A percentile compares a stretch with the other conserved stretches of the same genome.
Evolutionary conservation across 768 basidiomycete genomes (phyloP).

Genomic region (Boletus coccyginus): DNA sequence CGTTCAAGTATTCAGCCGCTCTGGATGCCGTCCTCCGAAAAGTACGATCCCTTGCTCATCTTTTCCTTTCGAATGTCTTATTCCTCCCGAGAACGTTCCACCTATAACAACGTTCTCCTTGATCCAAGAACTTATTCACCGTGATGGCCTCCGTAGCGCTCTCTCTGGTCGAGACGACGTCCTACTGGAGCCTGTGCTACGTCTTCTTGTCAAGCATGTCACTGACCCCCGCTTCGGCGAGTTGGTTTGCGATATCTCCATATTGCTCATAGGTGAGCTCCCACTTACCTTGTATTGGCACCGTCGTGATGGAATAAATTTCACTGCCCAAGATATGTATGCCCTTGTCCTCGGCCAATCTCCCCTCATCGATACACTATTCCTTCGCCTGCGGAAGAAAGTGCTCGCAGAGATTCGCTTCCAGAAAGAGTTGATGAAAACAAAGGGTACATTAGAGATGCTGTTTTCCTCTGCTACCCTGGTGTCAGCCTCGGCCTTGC

Average conservation of each 20-base stretch:
- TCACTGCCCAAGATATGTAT: slow-evolving; percentile 73
- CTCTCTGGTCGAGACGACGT: slow-evolving; percentile 92
- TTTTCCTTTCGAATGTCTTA: neutral
- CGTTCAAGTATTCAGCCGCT: slow-evolving; percentile 92
- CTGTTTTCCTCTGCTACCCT: slow-evolving; percentile 61
- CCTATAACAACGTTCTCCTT: slow-evolving; percentile 87
- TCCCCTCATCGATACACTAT: slow-evolving; percentile 83
- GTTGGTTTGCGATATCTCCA: slow-evolving; percentile 76
- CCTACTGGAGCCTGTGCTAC: slow-evolving; percentile 86
- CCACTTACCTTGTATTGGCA: neutral
- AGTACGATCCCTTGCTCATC: slow-evolving; percentile 38
- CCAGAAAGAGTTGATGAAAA: slow-evolving; percentile 79
- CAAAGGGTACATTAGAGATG: slow-evolving; percentile 91
- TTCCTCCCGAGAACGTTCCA: slow-evolving; percentile 61
- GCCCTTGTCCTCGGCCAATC: slow-evolving; percentile 89
- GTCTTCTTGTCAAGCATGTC: slow-evolving; percentile 79
- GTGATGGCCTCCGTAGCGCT: slow-evolving; percentile 84
- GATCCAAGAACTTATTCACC: slow-evolving; percentile 89
- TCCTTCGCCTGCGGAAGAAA: slow-evolving; percentile 78
- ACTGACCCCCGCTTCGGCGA: slow-evolving; percentile 92
- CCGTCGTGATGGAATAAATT: slow-evolving; percentile 6
- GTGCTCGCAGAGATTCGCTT: slow-evolving; percentile 84
- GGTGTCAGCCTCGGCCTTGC: slow-evolving; percentile 15
- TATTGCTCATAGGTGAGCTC: slow-evolving; percentile 76
- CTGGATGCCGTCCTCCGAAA: slow-evolving; percentile 88